These are phyloP conservation scores for Malus domestica DNA, from an alignment of 306 rosid species.

Conservation along the genomic window ASM211411v1 NC_041803.1:48171501-48172000, in stretches of 20 bases:
- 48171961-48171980: constrained; percentile 46
- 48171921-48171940: constrained; percentile 93
- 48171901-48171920: constrained; percentile 87
- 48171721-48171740: neutral
- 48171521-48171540: neutral
- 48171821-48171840: constrained; percentile 88
- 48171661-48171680: neutral
- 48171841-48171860: constrained; percentile 97
- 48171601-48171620: neutral
- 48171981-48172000: constrained; percentile 21
- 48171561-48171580: neutral
- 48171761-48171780: neutral
- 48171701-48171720: neutral
- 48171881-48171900: constrained; percentile 84
- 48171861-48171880: constrained; percentile 94
- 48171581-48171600: neutral
- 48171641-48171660: neutral
- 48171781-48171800: constrained; percentile 5
- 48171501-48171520: neutral
- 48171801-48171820: constrained; percentile 25
- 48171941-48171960: constrained; percentile 95
- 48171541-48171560: neutral
- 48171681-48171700: neutral
- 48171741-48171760: neutral
- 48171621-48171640: neutral